Percentiles rank a stretch among this genome's conserved stretches.
phyloP scores from a whole-genome alignment of 2,329 filamentous ascomycete species.

The Beauveria sp. region DNA sequence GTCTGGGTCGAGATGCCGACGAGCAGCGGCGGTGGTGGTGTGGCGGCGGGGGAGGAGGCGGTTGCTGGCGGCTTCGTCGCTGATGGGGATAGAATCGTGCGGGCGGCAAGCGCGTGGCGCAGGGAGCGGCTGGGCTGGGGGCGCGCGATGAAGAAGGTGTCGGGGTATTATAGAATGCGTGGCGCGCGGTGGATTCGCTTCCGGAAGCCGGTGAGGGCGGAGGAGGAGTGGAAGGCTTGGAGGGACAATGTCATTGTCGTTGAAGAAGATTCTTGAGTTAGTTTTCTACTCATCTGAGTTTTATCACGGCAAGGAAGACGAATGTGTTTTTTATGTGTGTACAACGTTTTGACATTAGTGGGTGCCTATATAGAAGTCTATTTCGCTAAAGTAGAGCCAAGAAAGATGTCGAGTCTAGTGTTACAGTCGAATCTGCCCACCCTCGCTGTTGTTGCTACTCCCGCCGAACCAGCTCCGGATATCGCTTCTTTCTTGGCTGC shows the following conservation, averaged over 20 bases:
- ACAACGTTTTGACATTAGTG: background rate
- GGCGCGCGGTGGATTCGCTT: slow-evolving; percentile 7
- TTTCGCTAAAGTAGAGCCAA: background rate
- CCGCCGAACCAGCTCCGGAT: slow-evolving; percentile 54
- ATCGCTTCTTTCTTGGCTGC: slow-evolving; percentile 25
- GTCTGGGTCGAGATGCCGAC: slow-evolving; percentile 38
- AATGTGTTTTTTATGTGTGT: too few species aligned
- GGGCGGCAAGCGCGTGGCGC: slow-evolving; percentile 30
- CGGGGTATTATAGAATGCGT: slow-evolving; percentile 24
- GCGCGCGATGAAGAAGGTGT: slow-evolving; percentile 36
- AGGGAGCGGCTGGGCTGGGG: slow-evolving; percentile 37
- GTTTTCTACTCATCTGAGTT: too few species aligned
- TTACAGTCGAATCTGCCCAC: slow-evolving; percentile 25
- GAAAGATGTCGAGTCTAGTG: background rate
- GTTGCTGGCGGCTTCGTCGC: background rate
- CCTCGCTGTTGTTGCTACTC: slow-evolving; percentile 22
- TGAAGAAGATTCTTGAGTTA: background rate
- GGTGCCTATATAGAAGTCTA: background rate
- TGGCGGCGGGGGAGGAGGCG: slow-evolving; percentile 12
- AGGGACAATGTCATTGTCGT: background rate
- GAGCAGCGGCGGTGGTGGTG: slow-evolving; percentile 18
- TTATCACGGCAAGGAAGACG: too few species aligned
- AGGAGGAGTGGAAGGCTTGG: background rate
- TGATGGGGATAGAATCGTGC: slow-evolving; percentile 14
- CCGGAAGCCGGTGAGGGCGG: background rate